phyloP scores from a whole-genome alignment of 306 rosid genomes.

The Quillaja saponaria region DNA sequence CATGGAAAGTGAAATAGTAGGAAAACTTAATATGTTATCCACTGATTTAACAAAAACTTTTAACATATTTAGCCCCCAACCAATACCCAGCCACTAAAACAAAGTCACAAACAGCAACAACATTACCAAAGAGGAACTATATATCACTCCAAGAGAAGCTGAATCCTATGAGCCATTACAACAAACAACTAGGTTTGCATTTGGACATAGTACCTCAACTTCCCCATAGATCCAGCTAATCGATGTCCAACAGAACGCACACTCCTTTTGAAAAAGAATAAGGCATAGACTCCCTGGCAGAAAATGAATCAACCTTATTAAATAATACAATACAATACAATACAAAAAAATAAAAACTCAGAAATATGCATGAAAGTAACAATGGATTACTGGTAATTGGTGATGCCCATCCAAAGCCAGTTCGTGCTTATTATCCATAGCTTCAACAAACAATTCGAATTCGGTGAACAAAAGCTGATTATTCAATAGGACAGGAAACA shows the following conservation, averaged over 20 bases:
- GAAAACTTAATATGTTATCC: too few relatives aligned
- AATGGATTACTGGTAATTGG: slow-evolving; percentile 78
- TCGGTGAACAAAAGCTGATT: slow-evolving; percentile 70
- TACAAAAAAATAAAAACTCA: slow-evolving; percentile 14
- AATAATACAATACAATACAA: slow-evolving; percentile 14
- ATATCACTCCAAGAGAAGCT: slow-evolving; percentile 26
- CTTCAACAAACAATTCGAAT: slow-evolving; percentile 91
- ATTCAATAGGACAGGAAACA: slow-evolving; percentile 80
- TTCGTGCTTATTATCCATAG: slow-evolving; percentile 82
- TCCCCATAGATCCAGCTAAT: slow-evolving; percentile 86
- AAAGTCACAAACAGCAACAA: too few relatives aligned
- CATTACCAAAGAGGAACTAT: too few relatives aligned
- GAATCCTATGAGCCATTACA: slow-evolving; percentile 22
- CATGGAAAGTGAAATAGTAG: too few relatives aligned
- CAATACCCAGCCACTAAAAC: too few relatives aligned
- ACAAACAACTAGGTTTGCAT: too few relatives aligned
- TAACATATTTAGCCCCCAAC: too few relatives aligned
- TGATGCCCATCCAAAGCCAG: slow-evolving; percentile 86
- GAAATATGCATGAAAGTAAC: slow-evolving; percentile 15
- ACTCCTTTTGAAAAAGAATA: slow-evolving; percentile 83
- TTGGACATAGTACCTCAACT: slow-evolving; percentile 57
- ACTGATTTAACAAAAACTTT: too few relatives aligned
- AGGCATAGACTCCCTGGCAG: slow-evolving; percentile 85
- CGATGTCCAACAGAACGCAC: slow-evolving; percentile 97
- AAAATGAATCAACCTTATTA: slow-evolving; percentile 29